phyloP scores from a whole-genome alignment of 208 protist genomes.

The Naegleria fowleri region DNA sequence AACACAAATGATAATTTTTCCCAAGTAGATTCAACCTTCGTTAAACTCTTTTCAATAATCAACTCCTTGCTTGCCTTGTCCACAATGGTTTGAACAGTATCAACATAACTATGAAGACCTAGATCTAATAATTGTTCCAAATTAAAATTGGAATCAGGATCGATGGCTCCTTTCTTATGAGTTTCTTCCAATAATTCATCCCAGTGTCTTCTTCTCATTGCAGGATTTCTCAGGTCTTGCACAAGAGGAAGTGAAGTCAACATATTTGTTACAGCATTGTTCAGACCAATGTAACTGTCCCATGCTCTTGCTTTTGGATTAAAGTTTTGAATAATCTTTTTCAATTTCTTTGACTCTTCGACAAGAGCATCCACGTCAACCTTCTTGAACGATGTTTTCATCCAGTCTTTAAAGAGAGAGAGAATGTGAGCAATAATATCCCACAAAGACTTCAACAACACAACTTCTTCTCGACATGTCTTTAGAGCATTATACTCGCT shows the following conservation, averaged over 20 bases:
- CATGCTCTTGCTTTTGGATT: slow-evolving; percentile 80
- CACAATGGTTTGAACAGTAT: slow-evolving; percentile 92
- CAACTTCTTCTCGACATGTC: slow-evolving; percentile 76
- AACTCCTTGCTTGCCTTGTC: slow-evolving; percentile 93
- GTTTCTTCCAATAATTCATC: slow-evolving; percentile 57
- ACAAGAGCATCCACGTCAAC: slow-evolving; percentile 79
- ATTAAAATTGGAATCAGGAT: slow-evolving; percentile 80
- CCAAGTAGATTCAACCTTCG: slow-evolving; percentile 91
- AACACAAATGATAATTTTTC: slow-evolving; percentile 81
- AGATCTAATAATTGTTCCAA: slow-evolving; percentile 89
- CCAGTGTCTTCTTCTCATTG: slow-evolving; percentile 93
- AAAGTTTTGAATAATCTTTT: slow-evolving; percentile 80
- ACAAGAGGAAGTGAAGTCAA: slow-evolving; percentile 80
- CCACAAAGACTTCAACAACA: slow-evolving; percentile 84
- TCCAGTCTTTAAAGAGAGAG: slow-evolving; percentile 83
- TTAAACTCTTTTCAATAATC: slow-evolving; percentile 89
- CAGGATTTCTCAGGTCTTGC: slow-evolving; percentile 78
- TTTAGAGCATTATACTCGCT: slow-evolving; percentile 83
- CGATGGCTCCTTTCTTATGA: slow-evolving; percentile 56
- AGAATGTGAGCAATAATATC: slow-evolving; percentile 82
- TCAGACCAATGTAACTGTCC: slow-evolving; percentile 82
- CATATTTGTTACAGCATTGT: slow-evolving; percentile 87
- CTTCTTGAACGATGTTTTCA: slow-evolving; percentile 82
- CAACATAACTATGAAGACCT: slow-evolving; percentile 90
- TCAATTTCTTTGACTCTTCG: slow-evolving; percentile 84